Base-by-base conservation (phyloP, 768 basidiomycete genomes). In the Pisolithus microcarpus region DNA sequence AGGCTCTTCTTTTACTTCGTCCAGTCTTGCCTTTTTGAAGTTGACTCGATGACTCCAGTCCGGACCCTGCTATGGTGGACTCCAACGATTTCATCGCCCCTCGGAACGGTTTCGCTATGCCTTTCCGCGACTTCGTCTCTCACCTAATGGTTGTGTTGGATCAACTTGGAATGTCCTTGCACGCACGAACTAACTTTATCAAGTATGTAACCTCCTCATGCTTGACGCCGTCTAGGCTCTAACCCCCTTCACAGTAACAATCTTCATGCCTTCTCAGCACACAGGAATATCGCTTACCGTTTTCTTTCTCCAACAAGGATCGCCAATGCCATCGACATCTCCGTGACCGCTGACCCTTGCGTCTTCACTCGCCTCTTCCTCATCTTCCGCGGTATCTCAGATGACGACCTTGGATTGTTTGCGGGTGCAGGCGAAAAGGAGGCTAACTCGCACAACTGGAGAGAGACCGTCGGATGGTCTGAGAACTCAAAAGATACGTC, bases 241-340 rank as follows among this genome's bases (percentile, higher is more conserved):
- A 47, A 51, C 37, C 24, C 34, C 11, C 11, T 31, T 40, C 46
- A 28, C 56, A 91, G 87, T 65, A 82, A 86, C 66, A 88, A 91
- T 66, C 73, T 91, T 56, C 73, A 83, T 24, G 70, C 81, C 11
- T 91, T 91, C 65, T 71, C 83, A 9, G 72, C 73, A 15, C 87
- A 92, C 70, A 87, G 84, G 63, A 91, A 92, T 66, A 88, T 92
- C 54, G 90, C 89, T 18, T 92, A 91, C 63, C 83, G 90, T n/a
- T 91, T 92, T 67, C 76, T 92, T 54, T 78, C 82, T 8, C 90
- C 87, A 6, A 72, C 75, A 52, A 85, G 80, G 59, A 86, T 92
- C 40, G 86, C 88, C 6, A 81, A 87, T 3, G 90, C 90, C n/a
- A 79, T 92, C 51, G 90, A 92, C 62, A 87, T 92, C 55, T 82